These are phyloP conservation scores for Neonothopanus nambi DNA, from an alignment of 1,284 basidiomycete genomes.

Conservation along the genomic window DNA sequence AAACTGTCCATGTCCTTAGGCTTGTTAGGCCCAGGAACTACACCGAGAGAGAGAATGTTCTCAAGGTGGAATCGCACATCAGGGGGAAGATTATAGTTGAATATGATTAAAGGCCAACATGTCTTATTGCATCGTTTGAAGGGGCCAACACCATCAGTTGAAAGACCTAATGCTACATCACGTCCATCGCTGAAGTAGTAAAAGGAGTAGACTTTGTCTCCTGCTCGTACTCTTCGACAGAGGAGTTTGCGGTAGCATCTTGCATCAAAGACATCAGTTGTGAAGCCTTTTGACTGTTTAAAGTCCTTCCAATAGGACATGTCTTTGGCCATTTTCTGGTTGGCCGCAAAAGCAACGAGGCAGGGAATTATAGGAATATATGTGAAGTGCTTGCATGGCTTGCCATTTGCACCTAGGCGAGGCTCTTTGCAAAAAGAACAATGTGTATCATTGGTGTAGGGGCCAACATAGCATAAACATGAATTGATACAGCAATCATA, in stretches of 20 bases:
- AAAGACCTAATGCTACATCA: conserved; percentile 36
- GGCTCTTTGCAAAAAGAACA: conserved; percentile 23
- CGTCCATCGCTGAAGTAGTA: conserved; percentile 30
- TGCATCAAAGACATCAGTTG: conserved; percentile 36
- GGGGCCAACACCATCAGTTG: conserved; percentile 37
- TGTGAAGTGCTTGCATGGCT: conserved; percentile 18
- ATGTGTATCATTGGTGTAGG: background rate
- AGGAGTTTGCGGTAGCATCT: conserved; percentile 25
- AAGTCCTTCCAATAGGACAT: conserved; percentile 18
- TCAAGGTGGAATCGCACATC: conserved; percentile 22
- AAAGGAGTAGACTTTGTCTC: conserved; percentile 17
- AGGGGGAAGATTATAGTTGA: conserved; percentile 37
- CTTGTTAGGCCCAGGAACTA: conserved; percentile 41
- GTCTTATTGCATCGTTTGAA: conserved; percentile 38
- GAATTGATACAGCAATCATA: conserved; percentile 3
- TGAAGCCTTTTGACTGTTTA: conserved; percentile 13
- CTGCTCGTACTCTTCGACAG: conserved; percentile 17
- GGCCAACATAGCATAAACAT: conserved; percentile 17
- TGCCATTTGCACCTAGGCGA: conserved; percentile 18
- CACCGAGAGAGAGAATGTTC: conserved; percentile 36
- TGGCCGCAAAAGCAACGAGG: conserved; percentile 18
- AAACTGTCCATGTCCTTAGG: conserved; percentile 44
- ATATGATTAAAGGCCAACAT: conserved; percentile 42
- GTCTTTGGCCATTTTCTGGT: conserved; percentile 12
- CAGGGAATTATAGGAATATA: conserved; percentile 28